A percentile compares a stretch with the other conserved stretches of the same genome.
These are phyloP conservation scores for Citrullus amarus DNA, from an alignment of 306 rosid species.

Conservation along the genomic window DNA sequence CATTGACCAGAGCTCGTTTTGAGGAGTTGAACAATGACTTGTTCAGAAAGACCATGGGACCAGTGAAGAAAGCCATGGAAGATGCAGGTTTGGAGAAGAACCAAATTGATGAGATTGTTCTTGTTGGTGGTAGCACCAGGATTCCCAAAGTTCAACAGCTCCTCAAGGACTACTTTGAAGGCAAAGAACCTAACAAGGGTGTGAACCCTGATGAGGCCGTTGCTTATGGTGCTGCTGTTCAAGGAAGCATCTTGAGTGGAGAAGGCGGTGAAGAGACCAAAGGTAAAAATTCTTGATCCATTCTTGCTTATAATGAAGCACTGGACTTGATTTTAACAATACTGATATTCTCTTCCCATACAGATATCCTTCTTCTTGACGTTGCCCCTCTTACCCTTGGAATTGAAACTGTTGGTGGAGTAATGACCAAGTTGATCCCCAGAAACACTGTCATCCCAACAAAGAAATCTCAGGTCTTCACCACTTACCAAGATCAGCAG, in stretches of 20 bases:
- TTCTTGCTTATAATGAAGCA: neutral
- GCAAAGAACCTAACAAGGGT: conserved; percentile 98
- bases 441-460: conserved; percentile 97
- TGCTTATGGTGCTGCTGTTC: conserved; percentile 97
- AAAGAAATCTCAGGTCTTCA: conserved; percentile 97
- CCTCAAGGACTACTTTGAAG: conserved; percentile 84
- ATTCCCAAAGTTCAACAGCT: conserved; percentile 95
- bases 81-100: conserved; percentile 91
- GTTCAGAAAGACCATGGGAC: conserved; percentile 98
- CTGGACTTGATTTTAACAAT: neutral
- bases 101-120: conserved; percentile 88
- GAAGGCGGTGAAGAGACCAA: conserved; percentile 97
- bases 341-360: neutral
- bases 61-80: conserved; percentile 96
- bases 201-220: conserved; percentile 98
- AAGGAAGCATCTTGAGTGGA: conserved; percentile 98
- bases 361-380: conserved; percentile 93
- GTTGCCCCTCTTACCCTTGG: conserved; percentile 99
- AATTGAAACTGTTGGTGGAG: conserved; percentile 99
- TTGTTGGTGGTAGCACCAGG: conserved; percentile 96
- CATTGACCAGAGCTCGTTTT: conserved; percentile 84
- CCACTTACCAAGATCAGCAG: conserved; percentile 99
- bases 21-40: conserved; percentile 95
- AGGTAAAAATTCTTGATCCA: conserved; percentile 31
- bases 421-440: conserved; percentile 98